Percentiles rank a stretch among this genome's conserved stretches.
Evolutionary conservation across 2,329 filamentous ascomycete species (phyloP).

Genomic region (Teratosphaeria nubilosa): DNA sequence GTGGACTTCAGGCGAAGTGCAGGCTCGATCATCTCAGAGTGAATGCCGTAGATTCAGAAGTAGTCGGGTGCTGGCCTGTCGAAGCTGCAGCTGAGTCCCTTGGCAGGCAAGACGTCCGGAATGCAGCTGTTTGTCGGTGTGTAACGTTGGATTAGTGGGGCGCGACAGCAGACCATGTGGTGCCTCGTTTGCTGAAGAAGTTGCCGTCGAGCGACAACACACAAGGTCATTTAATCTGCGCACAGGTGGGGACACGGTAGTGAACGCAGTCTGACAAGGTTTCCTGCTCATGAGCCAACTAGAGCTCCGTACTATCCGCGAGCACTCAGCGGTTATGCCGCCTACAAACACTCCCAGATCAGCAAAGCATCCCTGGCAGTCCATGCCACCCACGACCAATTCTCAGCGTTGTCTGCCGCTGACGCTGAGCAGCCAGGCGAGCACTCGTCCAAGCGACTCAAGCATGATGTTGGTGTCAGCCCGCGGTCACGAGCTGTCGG

Average conservation of each 20-base stretch:
- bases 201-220: background rate
- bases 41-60: background rate
- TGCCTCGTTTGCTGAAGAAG: background rate
- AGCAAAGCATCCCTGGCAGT: background rate
- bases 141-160: background rate
- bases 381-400: background rate
- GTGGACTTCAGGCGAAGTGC: background rate
- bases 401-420: background rate
- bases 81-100: background rate
- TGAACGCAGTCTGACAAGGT: background rate
- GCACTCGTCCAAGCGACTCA: background rate
- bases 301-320: background rate
- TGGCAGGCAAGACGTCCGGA: background rate
- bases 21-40: background rate
- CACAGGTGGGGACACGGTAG: background rate
- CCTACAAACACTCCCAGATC: background rate
- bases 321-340: background rate
- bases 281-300: background rate
- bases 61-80: background rate
- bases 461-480: background rate
- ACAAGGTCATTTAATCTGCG: background rate
- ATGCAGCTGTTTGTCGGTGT: background rate
- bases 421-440: background rate
- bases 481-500: background rate
- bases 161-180: background rate